Evolutionary conservation across 176 grass and related monocot species (phyloP).

Genomic region (Carex myosuroides): DNA sequence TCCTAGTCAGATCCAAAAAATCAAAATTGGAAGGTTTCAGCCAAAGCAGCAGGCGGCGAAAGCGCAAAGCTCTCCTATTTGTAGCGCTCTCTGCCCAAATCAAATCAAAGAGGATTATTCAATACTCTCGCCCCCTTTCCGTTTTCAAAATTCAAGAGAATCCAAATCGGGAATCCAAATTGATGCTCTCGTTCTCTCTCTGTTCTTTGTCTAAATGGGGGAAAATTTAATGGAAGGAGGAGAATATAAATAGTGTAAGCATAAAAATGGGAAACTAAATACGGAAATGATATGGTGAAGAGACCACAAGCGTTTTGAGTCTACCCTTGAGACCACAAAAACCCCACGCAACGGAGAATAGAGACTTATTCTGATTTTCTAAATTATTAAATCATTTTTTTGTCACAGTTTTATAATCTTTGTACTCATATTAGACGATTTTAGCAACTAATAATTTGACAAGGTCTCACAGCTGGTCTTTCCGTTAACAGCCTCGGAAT

Average conservation of each 20-base stretch:
- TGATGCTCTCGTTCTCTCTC: slow-evolving; percentile 4
- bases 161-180: neutral
- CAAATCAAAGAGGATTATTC: neutral
- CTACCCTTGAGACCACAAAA: slow-evolving; percentile 21
- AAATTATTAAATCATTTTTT: neutral
- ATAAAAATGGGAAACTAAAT: slow-evolving; percentile 14
- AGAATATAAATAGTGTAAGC: neutral
- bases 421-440: neutral
- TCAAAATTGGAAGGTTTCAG: neutral
- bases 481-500: neutral
- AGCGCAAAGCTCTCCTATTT: neutral
- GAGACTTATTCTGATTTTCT: neutral
- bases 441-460: slow-evolving; percentile 9
- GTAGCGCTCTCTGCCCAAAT: neutral
- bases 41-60: neutral
- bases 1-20: slow-evolving; percentile 12
- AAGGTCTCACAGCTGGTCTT: neutral
- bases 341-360: slow-evolving; percentile 23
- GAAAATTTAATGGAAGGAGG: neutral
- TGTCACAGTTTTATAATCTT: neutral
- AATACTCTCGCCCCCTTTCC: neutral
- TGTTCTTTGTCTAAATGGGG: neutral
- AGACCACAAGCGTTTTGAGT: neutral
- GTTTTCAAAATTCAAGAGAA: neutral
- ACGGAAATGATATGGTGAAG: slow-evolving; percentile 2